These are phyloP conservation scores for Trametes meyenii DNA, from an alignment of 768 basidiomycete species.

Conservation along the genomic window DNA sequence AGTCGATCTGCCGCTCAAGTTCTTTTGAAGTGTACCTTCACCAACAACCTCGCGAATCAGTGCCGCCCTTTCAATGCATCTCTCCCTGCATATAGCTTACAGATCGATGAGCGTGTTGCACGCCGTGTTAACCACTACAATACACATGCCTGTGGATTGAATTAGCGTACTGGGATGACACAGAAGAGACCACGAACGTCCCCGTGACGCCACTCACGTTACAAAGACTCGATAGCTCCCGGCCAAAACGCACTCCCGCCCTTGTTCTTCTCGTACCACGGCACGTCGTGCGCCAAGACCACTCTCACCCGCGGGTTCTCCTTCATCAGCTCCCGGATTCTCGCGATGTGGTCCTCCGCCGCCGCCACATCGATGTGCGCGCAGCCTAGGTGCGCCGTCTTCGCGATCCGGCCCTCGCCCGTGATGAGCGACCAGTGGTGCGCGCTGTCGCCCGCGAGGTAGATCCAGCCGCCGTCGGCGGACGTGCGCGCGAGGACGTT, in stretches of 20 bases:
- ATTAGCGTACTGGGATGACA: too few species aligned
- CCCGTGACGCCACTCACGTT: background rate
- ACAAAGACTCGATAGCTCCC: conserved; percentile 22
- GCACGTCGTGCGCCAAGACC: conserved; percentile 54
- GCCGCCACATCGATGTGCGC: conserved; percentile 46
- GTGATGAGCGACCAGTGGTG: conserved; percentile 51
- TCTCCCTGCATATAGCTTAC: too few species aligned
- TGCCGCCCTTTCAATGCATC: too few species aligned
- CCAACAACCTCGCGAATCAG: too few species aligned
- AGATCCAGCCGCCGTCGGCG: conserved; percentile 57
- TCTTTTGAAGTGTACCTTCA: too few species aligned
- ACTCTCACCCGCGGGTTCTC: conserved; percentile 41
- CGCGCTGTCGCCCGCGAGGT: conserved; percentile 54
- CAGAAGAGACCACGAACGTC: background rate
- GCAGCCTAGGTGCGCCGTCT: conserved; percentile 37
- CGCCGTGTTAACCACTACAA: too few species aligned
- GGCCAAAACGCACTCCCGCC: conserved; percentile 43
- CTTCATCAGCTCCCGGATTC: conserved; percentile 38
- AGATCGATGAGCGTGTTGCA: too few species aligned
- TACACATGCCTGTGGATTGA: background rate
- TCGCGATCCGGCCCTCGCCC: conserved; percentile 45
- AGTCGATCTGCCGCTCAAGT: too few species aligned
- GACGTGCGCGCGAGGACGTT: conserved; percentile 59
- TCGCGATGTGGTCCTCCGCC: conserved; percentile 45
- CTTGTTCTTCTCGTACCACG: conserved; percentile 52